Evolutionary conservation across 1,284 basidiomycete genomes (phyloP), one percentile per base, ranked within the genome.

Genomic region (Thelephora terrestris): DNA sequence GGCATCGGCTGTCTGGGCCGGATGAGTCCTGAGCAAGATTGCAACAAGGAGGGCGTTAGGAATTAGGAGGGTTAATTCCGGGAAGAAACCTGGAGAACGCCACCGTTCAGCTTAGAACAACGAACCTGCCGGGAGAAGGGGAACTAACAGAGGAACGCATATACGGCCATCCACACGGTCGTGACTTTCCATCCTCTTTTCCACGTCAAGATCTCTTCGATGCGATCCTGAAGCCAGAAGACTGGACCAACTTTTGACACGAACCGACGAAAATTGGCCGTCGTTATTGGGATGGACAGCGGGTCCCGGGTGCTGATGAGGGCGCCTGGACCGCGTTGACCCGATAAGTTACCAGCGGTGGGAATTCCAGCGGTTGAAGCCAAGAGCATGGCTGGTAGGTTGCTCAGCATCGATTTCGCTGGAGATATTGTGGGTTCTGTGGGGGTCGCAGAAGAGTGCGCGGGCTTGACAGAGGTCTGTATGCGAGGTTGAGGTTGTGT

Each of bases 221-320:
- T 56, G 2, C 85, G 66, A 57, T 89, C 86, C 63, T 85, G 83
- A 12, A 89, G 53, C 85, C 85, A 89, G 55, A 87, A 88, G 5
- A 86, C 64, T 0, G 81, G 79, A 0, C 83, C 82, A 4, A 76
- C 68, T 52, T 71, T 77, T 6, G 76, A 70, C 1, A 88, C 73
- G 51, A 89, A 89, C 7, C 83, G 69, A 51, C 79, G 75, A 58
- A 88, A 89, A 57, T 88, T 87, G 47, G 70, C 71, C 0, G 83
- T 79, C 51, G 79, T 83, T 29, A 79, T 81, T 0, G 78, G 82
- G 4, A 89, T 69, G 0, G 83, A 85, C 2, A 89, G 70, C 0
- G 85, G 76, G 53, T 86, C 84, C 9, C 69, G 65, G 6, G 71
- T 71, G 32, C 68, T 71, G 18, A 78, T 57, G 24, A 78, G 61